Base-by-base conservation (phyloP, 805 yeast species). In the Metschnikowia arizonensis region DNA sequence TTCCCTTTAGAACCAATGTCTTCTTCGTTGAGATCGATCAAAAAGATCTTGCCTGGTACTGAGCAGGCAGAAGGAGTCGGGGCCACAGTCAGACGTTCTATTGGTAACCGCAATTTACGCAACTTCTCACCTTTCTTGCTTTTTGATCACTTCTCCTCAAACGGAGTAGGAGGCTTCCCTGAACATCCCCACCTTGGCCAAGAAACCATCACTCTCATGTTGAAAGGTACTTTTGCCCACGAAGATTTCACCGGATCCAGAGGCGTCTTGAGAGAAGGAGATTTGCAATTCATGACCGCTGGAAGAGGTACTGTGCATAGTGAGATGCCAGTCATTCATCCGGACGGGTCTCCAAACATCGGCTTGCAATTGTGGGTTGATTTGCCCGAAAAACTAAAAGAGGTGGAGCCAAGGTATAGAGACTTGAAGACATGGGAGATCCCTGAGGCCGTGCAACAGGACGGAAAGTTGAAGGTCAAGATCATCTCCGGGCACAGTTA, bases 251-350 rank as follows among this genome's bases (percentile, higher is more conserved):
- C 95, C 2, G 96, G 96, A 1, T 69, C 84, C n/a, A 73, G 77
- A 43, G 96, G 96, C 44, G 72, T 86, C 7, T 66, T 88, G 43
- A 73, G 77, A 50, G 79, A 88, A 6, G 96, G 96, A 46, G 97
- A 88, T 61, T 69, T 89, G 53, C 97, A 88, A 63, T 88, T 88
- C 63, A 88, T 88, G 96, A 88, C 96, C 19, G 96, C 96, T 4
- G 96, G 96, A 49, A 78, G 76, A 56, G 97, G 95, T 41, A 79
- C 88, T 32, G 85, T 85, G 43, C 96, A 88, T 62, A 77, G 88
- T 1, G 96, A 88, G 60, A 88, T 88, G 79, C 96, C 96, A 5
- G 82, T 82, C 26, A 69, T 73, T 32, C 65, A 68, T 49, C 75
- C 74, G 33, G 58, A 55, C 32, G 57, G 56, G 8, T 48, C 55